A percentile compares a stretch with the other conserved stretches of the same genome.
Evolutionary conservation across 1,139 yeast species (phyloP).

Genomic region (Yamadazyma taylorii): DNA sequence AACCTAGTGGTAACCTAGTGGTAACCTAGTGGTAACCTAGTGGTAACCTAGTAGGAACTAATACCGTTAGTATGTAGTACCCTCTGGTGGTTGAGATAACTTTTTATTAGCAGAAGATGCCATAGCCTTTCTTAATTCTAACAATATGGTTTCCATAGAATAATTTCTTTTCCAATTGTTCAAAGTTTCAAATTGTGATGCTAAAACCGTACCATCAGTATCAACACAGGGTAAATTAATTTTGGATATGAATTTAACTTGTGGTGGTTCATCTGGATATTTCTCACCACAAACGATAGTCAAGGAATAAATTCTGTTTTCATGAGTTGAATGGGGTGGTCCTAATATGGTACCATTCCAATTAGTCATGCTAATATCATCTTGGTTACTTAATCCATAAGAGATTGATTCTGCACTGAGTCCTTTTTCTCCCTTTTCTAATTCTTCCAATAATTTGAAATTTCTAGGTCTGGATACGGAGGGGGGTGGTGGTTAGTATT

Average conservation of each 20-base stretch:
- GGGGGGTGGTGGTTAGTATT: conserved; percentile 9
- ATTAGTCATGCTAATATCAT: conserved; percentile 85
- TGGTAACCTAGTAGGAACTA: too few species aligned
- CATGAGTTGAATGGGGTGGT: conserved; percentile 94
- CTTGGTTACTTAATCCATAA: conserved; percentile 84
- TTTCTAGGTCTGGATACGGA: conserved; percentile 69
- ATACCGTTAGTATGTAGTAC: conserved; percentile 62
- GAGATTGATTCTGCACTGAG: conserved; percentile 96
- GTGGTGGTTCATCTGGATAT: conserved; percentile 90
- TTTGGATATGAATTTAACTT: conserved; percentile 74
- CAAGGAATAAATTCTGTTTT: conserved; percentile 87
- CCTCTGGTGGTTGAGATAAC: conserved; percentile 89
- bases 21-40: too few species aligned
- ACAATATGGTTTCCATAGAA: conserved; percentile 87
- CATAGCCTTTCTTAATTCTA: conserved; percentile 85
- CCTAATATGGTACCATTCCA: conserved; percentile 98
- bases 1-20: too few species aligned
- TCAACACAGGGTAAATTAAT: conserved; percentile 91
- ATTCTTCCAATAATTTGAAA: conserved; percentile 88
- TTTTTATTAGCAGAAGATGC: conserved; percentile 81
- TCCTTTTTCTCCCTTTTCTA: conserved; percentile 98
- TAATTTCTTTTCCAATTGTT: conserved; percentile 83
- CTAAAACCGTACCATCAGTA: conserved; percentile 63
- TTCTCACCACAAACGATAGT: conserved; percentile 77
- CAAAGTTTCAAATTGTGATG: conserved; percentile 65